phyloP scores from a whole-genome alignment of 495 filamentous ascomycete genomes.

The Chaetomidium leptoderma region DNA sequence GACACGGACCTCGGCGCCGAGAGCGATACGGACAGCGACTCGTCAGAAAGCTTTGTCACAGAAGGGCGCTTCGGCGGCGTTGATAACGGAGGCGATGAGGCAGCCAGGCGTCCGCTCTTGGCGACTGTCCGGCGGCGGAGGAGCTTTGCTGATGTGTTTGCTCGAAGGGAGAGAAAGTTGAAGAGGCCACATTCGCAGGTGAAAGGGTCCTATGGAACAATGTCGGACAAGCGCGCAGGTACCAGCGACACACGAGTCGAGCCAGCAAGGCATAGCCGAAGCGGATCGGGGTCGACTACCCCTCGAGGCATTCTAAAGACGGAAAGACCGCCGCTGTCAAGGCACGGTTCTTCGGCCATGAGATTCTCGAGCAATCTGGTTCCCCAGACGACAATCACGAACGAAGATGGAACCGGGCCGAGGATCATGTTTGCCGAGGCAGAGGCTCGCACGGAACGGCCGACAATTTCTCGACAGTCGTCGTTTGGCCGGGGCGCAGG shows the following conservation, averaged over 20 bases:
- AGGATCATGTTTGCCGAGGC: slow-evolving; percentile 73
- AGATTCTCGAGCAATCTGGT: slow-evolving; percentile 71
- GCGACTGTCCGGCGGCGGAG: slow-evolving; percentile 28
- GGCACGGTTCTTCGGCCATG: slow-evolving; percentile 47
- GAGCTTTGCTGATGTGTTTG: slow-evolving; percentile 36
- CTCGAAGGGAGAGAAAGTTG: slow-evolving; percentile 17
- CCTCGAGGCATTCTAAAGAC: slow-evolving; percentile 23
- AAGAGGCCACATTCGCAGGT: slow-evolving; percentile 12
- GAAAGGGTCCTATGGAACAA: slow-evolving; percentile 23
- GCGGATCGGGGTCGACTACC: slow-evolving; percentile 3
- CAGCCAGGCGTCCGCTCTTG: slow-evolving; percentile 26
- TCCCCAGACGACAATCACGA: slow-evolving; percentile 64
- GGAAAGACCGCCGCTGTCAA: slow-evolving; percentile 46
- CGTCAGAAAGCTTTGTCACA: slow-evolving; percentile 21
- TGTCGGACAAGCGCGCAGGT: background rate
- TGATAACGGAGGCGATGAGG: slow-evolving; percentile 25
- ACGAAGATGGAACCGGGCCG: slow-evolving; percentile 59
- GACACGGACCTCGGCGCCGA: slow-evolving; percentile 35
- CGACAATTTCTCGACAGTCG: slow-evolving; percentile 46
- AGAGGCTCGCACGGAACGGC: slow-evolving; percentile 33
- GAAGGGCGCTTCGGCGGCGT: slow-evolving; percentile 35
- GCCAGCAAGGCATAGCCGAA: slow-evolving; percentile 7
- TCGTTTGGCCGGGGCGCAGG: slow-evolving; percentile 54
- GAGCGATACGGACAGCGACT: slow-evolving; percentile 47
- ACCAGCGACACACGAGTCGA: background rate